Percentiles rank a stretch among this genome's conserved stretches.
Evolutionary conservation across 2,329 filamentous ascomycete species (phyloP).

Genomic region (Graphilbum fragrans): DNA sequence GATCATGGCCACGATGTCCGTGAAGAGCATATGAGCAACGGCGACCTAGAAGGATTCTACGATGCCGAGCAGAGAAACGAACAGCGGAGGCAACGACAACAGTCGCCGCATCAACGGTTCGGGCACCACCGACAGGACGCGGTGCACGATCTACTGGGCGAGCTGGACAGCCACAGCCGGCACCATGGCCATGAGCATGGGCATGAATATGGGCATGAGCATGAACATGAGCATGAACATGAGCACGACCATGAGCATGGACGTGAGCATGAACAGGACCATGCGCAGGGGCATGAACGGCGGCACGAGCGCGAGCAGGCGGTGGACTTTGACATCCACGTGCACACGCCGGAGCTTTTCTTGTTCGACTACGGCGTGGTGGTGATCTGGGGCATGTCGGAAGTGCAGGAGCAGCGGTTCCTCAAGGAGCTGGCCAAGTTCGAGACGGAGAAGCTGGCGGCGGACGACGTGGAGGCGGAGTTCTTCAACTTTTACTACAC

Average conservation of each 20-base stretch:
- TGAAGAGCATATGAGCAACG: neutral
- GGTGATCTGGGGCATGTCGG: slow-evolving; percentile 95
- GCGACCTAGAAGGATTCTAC: neutral
- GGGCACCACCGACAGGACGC: neutral
- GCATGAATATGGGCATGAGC: neutral
- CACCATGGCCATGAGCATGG: neutral
- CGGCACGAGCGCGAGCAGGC: slow-evolving; percentile 8
- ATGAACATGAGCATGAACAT: neutral
- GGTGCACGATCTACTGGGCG: neutral
- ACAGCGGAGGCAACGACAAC: neutral
- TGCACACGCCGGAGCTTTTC: slow-evolving; percentile 90
- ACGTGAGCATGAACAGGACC: neutral
- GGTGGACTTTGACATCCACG: slow-evolving; percentile 70
- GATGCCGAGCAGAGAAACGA: neutral
- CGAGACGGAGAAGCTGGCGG: slow-evolving; percentile 76
- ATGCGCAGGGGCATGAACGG: slow-evolving; percentile 2
- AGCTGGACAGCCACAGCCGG: neutral
- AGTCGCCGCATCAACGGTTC: slow-evolving; percentile 20
- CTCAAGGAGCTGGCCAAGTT: slow-evolving; percentile 91
- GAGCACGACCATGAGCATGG: neutral
- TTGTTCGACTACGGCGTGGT: slow-evolving; percentile 96
- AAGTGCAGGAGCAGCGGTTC: slow-evolving; percentile 80
- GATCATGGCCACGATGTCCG: neutral
- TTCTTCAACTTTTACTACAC: slow-evolving; percentile 99
- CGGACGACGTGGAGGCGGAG: slow-evolving; percentile 87